Conservation (phyloP, 371 early-diverging fungal species). For the Mortierella sp. region DNA sequence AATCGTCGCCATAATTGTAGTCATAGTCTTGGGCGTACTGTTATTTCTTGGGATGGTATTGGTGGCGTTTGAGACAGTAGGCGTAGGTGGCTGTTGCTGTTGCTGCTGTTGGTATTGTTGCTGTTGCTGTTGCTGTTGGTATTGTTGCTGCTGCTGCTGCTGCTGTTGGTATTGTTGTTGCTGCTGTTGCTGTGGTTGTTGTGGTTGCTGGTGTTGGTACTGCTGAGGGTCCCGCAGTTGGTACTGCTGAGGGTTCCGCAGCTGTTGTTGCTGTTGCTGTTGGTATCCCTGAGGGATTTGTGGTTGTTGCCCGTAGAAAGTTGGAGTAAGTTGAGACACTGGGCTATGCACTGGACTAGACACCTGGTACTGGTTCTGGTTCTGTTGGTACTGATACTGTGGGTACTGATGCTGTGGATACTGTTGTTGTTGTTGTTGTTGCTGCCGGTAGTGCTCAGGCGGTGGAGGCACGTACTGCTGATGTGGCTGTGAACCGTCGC, state of each 20-base stretch:
- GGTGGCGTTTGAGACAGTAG: neutral
- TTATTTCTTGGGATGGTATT: neutral
- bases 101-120: conserved; percentile 8
- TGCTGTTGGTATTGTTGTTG: neutral
- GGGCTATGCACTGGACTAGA: neutral
- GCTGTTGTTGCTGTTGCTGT: conserved; percentile 13
- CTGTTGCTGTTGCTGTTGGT: conserved; percentile 11
- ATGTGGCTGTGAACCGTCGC: neutral
- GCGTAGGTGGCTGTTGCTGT: neutral
- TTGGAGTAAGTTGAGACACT: neutral
- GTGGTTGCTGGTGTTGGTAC: conserved; percentile 14
- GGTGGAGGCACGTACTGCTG: conserved; percentile 11
- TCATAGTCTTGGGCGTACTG: conserved; percentile 5
- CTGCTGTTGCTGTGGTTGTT: conserved; percentile 6
- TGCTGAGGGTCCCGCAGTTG: conserved; percentile 8
- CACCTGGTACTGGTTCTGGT: conserved; percentile 4
- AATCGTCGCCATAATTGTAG: conserved; percentile 37
- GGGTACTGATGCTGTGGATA: neutral
- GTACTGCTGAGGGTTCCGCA: neutral
- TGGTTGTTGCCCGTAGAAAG: too few species aligned
- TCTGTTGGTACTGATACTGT: conserved; percentile 1
- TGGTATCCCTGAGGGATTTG: neutral
- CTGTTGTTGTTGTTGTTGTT: neutral
- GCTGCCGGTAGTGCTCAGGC: conserved; percentile 12
- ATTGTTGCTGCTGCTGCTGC: conserved; percentile 2